Percentiles rank a stretch among this genome's conserved stretches.
These are phyloP conservation scores for Colletotrichum lentis DNA, from an alignment of 2,329 filamentous ascomycete species.

Conservation along the genomic window DNA sequence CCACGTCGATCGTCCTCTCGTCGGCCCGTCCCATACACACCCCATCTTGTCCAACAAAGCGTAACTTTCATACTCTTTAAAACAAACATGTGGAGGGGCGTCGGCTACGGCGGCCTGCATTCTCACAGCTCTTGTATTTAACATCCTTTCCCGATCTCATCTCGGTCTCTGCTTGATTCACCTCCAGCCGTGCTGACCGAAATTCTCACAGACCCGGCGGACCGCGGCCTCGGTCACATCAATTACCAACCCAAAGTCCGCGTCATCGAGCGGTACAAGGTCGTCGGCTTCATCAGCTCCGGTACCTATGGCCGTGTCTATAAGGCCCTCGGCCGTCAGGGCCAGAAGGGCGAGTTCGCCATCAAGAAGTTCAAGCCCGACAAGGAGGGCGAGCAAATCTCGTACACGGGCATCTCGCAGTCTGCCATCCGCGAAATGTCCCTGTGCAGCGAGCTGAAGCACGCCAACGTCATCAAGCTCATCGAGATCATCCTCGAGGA, in stretches of 20 bases:
- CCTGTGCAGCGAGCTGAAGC: conserved; percentile 87
- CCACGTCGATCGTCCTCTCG: not conserved
- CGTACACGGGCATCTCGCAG: conserved; percentile 97
- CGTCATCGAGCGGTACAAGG: conserved; percentile 92
- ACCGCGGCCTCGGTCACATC: conserved; percentile 57
- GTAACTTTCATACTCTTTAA: conserved; percentile 2
- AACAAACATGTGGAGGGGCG: conserved; percentile 38
- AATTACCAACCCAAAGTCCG: conserved; percentile 80
- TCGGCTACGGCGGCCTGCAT: conserved; percentile 38
- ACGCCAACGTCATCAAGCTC: conserved; percentile 88
- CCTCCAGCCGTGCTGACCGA: conserved; percentile 46
- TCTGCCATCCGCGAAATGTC: conserved; percentile 98
- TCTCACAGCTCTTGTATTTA: conserved; percentile 38
- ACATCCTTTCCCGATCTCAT: conserved; percentile 20
- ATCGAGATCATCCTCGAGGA: conserved; percentile 97
- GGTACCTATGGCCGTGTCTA: conserved; percentile 98
- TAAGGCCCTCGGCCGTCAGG: conserved; percentile 84
- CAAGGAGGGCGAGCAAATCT: conserved; percentile 93
- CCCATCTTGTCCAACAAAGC: not conserved
- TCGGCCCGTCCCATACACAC: not conserved
- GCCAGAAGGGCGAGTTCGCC: conserved; percentile 83
- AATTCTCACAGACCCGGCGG: conserved; percentile 58
- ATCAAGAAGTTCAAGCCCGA: conserved; percentile 99
- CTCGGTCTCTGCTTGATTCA: conserved; percentile 36
- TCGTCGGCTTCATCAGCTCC: conserved; percentile 97